A percentile compares a stretch with the other conserved stretches of the same genome.
These are phyloP conservation scores for Daedaleopsis sinensis DNA, from an alignment of 768 basidiomycete genomes.

Conservation along the genomic window DNA sequence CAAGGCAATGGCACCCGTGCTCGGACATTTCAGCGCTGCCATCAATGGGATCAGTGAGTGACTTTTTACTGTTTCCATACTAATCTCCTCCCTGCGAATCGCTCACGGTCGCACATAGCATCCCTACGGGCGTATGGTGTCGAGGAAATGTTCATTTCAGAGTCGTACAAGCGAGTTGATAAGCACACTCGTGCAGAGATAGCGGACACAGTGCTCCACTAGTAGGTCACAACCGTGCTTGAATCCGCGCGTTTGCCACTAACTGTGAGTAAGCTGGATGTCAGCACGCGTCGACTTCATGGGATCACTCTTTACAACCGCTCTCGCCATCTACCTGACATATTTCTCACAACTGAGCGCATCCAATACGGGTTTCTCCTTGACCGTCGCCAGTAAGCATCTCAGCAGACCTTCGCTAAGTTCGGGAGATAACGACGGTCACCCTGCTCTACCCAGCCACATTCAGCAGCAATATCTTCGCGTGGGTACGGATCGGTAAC, in stretches of 20 bases:
- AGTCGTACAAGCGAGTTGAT: conserved; percentile 50
- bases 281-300: conserved; percentile 19
- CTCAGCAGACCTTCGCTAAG: not conserved
- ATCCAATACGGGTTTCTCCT: conserved; percentile 42
- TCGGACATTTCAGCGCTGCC: conserved; percentile 56
- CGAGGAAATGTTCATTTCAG: conserved; percentile 43
- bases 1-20: conserved; percentile 51
- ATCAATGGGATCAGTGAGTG: conserved; percentile 54
- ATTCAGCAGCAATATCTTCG: conserved; percentile 60
- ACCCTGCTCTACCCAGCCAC: conserved; percentile 36
- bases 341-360: conserved; percentile 46
- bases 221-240: conserved; percentile 56
- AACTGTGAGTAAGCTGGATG: conserved; percentile 17
- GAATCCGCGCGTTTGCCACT: conserved; percentile 62
- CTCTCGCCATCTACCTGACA: conserved; percentile 55
- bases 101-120: conserved; percentile 23
- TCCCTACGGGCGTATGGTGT: conserved; percentile 63
- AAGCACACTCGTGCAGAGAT: conserved; percentile 45
- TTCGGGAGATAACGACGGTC: no score
- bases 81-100: not conserved
- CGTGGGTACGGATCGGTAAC: conserved; percentile 50
- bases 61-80: not conserved
- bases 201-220: conserved; percentile 51
- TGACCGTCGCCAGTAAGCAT: conserved; percentile 45
- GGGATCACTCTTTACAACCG: conserved; percentile 51